Base-by-base conservation (phyloP, 768 basidiomycete species). In the Suillus subluteus region DNA sequence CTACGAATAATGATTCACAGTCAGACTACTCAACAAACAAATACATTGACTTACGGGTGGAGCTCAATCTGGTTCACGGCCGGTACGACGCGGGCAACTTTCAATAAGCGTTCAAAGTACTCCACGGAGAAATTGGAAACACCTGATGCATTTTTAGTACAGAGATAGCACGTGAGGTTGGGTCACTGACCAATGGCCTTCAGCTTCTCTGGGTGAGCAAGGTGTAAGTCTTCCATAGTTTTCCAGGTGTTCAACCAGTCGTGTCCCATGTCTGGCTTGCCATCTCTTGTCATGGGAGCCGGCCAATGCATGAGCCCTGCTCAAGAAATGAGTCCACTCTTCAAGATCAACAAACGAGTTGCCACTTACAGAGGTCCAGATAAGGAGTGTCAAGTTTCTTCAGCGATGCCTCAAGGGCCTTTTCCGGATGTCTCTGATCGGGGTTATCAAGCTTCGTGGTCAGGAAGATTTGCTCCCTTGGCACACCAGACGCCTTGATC, bases 281-380 rank as follows among this genome's bases (percentile, higher is more conserved):
- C 81, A 66, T 86, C 86, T 52, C 71, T 70, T 13, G 84, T 86
- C 86, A 92, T 86, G 41, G 92, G 89, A 23, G 90, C 87, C 16
- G 93, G 94, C 92, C 91, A 93, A 78, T 93, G 91, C 84, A 93
- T 87, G 66, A 92, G 80, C 86, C 87, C 88, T 90, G 66, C 6
- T 54, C 11, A 5, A 30, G 8, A 23, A 13, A 44, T 64, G 12
- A 70, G 35, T 26, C 1, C 30, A 55, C 21, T 52, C 6, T 16
- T 54, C 16, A 40, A 61, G 21, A 55, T 52, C 37, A 8, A 55
- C 7, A 32, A 63, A 12, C 9, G 7, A 18, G 12, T 21, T 26
- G 16, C 48, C 68, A 77, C 81, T 72, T 73, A 87, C 90, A 95
- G 32, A 95, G 86, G 73, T 96, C 92, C 58, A 96, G 81, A 75